Conservation (phyloP, 2,329 filamentous ascomycete species). For the Alternaria tenuissima region DNA sequence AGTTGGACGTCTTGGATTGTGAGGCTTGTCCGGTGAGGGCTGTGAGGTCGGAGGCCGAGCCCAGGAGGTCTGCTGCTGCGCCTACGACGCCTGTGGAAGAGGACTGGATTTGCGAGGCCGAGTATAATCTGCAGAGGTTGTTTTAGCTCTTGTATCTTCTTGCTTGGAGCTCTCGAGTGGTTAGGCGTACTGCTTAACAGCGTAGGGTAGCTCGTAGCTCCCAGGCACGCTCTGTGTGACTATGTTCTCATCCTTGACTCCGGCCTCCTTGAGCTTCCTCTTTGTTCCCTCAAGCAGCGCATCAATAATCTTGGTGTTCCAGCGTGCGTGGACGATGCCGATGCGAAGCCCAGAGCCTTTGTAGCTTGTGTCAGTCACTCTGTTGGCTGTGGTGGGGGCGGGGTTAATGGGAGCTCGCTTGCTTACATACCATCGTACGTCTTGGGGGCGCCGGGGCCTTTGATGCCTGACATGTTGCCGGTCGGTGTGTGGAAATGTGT, state of each 20-base stretch:
- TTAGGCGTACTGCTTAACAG: slow-evolving; percentile 77
- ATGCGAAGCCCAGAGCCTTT: slow-evolving; percentile 74
- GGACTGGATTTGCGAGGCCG: slow-evolving; percentile 83
- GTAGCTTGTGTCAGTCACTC: slow-evolving; percentile 13
- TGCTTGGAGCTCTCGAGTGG: background rate
- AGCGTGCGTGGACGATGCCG: slow-evolving; percentile 94
- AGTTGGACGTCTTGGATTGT: slow-evolving; percentile 35
- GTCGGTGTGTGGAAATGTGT: background rate
- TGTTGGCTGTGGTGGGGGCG: slow-evolving; percentile 7
- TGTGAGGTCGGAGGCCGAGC: slow-evolving; percentile 69
- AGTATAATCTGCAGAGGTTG: slow-evolving; percentile 69
- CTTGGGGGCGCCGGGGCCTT: slow-evolving; percentile 69
- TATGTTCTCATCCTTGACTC: slow-evolving; percentile 89
- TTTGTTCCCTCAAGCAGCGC: slow-evolving; percentile 83
- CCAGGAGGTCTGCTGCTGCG: slow-evolving; percentile 79
- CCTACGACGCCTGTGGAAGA: slow-evolving; percentile 64
- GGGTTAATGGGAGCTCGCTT: slow-evolving; percentile 11
- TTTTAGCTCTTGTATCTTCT: background rate
- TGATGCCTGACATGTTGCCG: slow-evolving; percentile 61
- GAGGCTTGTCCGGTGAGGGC: slow-evolving; percentile 33
- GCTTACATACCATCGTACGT: slow-evolving; percentile 62
- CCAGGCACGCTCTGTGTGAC: slow-evolving; percentile 89
- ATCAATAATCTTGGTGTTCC: slow-evolving; percentile 90
- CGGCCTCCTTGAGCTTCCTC: slow-evolving; percentile 77
- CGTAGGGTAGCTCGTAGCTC: slow-evolving; percentile 92